Percentiles rank a stretch among this genome's conserved stretches.
Evolutionary conservation across 139 green algal genomes (phyloP).

Genomic region (Micromonas pusilla): DNA sequence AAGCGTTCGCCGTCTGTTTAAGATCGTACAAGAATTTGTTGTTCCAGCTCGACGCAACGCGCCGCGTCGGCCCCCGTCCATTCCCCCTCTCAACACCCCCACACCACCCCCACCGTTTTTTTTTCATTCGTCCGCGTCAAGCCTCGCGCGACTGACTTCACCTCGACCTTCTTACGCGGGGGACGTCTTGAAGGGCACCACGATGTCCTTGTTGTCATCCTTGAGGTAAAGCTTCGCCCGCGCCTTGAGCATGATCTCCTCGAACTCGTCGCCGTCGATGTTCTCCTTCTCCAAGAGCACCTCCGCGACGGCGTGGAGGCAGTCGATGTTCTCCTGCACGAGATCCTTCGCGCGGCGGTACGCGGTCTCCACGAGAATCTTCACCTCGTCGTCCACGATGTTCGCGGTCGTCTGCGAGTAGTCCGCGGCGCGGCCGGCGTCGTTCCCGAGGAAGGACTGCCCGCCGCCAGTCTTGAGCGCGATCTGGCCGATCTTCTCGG

Average conservation of each 20-base stretch:
- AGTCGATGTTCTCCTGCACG: slow-evolving; percentile 78
- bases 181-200: slow-evolving; percentile 25
- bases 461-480: slow-evolving; percentile 59
- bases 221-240: slow-evolving; percentile 87
- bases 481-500: slow-evolving; percentile 88
- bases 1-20: not conserved
- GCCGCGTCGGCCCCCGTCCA: no score
- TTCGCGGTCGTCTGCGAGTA: slow-evolving; percentile 78
- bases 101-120: no score
- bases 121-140: not conserved
- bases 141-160: no score
- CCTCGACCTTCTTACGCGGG: not conserved
- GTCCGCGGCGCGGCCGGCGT: slow-evolving; percentile 74
- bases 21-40: no score
- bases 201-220: slow-evolving; percentile 43
- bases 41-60: no score
- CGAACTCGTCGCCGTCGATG: slow-evolving; percentile 94
- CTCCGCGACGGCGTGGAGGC: slow-evolving; percentile 83
- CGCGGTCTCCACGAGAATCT: slow-evolving; percentile 83
- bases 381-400: slow-evolving; percentile 85
- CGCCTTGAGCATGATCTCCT: slow-evolving; percentile 72
- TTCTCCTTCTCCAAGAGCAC: slow-evolving; percentile 97
- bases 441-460: slow-evolving; percentile 75
- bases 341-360: slow-evolving; percentile 96
- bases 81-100: no score